A percentile compares a stretch with the other conserved stretches of the same genome.
phyloP scores from a whole-genome alignment of 108 stramenopile species.

The Schizochytrium sp. region DNA sequence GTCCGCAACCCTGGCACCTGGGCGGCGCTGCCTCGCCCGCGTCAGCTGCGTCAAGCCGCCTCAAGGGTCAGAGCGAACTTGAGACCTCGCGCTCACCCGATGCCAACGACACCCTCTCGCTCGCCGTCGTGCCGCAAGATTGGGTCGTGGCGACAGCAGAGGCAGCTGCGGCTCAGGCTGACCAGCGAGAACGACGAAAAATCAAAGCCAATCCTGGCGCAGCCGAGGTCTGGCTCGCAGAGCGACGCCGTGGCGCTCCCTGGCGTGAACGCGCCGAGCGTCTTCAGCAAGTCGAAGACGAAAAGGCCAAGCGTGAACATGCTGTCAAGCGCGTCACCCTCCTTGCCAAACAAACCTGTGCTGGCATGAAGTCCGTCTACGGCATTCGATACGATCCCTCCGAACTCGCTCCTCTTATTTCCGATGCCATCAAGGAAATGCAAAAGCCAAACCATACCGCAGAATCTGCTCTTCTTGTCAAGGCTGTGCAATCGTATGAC shows the following conservation, averaged over 20 bases:
- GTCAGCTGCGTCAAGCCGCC: background rate
- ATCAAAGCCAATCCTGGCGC: conserved; percentile 1
- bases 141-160: background rate
- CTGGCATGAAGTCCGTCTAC: background rate
- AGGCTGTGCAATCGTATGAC: background rate
- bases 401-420: background rate
- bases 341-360: background rate
- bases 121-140: background rate
- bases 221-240: background rate
- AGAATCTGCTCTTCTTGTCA: background rate
- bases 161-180: background rate
- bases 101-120: background rate
- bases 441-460: background rate
- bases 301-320: background rate
- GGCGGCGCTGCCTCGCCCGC: background rate
- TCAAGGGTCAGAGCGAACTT: background rate
- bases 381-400: background rate
- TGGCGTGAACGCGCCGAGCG: background rate
- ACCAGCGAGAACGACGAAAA: background rate
- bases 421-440: background rate
- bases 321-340: background rate
- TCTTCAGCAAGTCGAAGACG: background rate
- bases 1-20: background rate
- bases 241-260: background rate
- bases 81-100: background rate